Percentiles rank a stretch among this genome's conserved stretches.
phyloP scores from a whole-genome alignment of 2,329 filamentous ascomycete genomes.

The Capronia americana region DNA sequence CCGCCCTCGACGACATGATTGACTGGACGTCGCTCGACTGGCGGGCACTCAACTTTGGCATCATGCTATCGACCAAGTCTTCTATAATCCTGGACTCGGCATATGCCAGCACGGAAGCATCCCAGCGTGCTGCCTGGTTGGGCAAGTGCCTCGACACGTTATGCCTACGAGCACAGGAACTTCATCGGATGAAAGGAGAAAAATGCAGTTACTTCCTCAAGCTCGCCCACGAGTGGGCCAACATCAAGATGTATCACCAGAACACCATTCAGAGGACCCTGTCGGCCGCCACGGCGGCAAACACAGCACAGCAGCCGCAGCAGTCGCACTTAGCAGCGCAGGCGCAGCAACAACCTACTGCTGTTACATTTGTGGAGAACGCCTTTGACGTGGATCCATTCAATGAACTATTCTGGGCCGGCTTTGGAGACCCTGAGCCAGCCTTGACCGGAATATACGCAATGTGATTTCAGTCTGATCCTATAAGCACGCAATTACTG shows the following conservation, averaged over 20 bases:
- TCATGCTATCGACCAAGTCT: constrained; percentile 30
- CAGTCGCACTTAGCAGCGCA: background rate
- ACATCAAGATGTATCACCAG: constrained; percentile 28
- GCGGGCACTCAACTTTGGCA: constrained; percentile 25
- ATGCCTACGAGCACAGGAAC: constrained; percentile 21
- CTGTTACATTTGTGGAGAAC: constrained; percentile 2
- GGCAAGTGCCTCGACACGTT: constrained; percentile 30
- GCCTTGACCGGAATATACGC: constrained; percentile 7
- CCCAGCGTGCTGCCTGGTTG: constrained; percentile 28
- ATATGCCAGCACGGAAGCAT: constrained; percentile 19
- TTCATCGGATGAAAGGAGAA: constrained; percentile 15
- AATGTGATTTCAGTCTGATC: constrained; percentile 4
- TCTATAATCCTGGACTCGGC: constrained; percentile 30
- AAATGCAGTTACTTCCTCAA: constrained; percentile 24
- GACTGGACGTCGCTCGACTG: constrained; percentile 29
- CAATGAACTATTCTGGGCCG: constrained; percentile 29
- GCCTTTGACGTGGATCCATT: constrained; percentile 26
- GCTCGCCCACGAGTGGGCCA: constrained; percentile 24
- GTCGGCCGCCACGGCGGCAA: constrained; percentile 3
- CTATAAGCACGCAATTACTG: background rate
- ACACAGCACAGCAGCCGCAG: constrained; percentile 1
- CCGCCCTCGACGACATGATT: constrained; percentile 21
- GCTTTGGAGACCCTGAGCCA: constrained; percentile 18
- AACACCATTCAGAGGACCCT: constrained; percentile 23
- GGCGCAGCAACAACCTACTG: constrained; percentile 4